A percentile compares a stretch with the other conserved stretches of the same genome.
These are phyloP conservation scores for Funneliformis mosseae DNA, from an alignment of 192 early-diverging fungal species.

Conservation along the genomic window DNA sequence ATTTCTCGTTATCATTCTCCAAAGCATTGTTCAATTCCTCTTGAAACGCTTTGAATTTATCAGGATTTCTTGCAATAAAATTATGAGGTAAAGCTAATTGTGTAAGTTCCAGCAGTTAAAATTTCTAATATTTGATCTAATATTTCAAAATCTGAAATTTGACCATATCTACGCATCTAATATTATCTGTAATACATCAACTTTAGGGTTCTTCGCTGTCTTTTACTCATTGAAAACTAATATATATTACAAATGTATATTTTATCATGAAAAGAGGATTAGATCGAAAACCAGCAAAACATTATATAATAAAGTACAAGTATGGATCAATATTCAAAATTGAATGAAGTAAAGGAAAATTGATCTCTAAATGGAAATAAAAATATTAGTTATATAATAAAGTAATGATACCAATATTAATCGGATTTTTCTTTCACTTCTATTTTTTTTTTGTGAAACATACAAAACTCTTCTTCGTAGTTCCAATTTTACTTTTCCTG, in stretches of 20 bases:
- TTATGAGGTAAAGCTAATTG: constrained; percentile 36
- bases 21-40: constrained; percentile 37
- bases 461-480: constrained; percentile 10
- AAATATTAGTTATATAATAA: background rate
- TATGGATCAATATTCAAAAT: constrained; percentile 8
- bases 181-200: constrained; percentile 46
- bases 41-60: constrained; percentile 27
- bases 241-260: background rate
- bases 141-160: constrained; percentile 37
- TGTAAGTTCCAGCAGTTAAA: constrained; percentile 43
- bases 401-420: background rate
- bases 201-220: background rate
- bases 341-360: constrained; percentile 20
- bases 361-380: background rate
- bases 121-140: constrained; percentile 35
- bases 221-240: constrained; percentile 4
- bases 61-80: constrained; percentile 39
- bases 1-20: constrained; percentile 21
- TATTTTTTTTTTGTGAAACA: too few relatives aligned
- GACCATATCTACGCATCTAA: constrained; percentile 35
- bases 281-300: background rate
- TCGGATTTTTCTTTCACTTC: too few relatives aligned
- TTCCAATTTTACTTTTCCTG: constrained; percentile 35
- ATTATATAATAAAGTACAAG: background rate
- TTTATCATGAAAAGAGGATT: background rate